These are phyloP conservation scores for Pythium apleroticum DNA, from an alignment of 352 stramenopile species.

Conservation along the genomic window DNA sequence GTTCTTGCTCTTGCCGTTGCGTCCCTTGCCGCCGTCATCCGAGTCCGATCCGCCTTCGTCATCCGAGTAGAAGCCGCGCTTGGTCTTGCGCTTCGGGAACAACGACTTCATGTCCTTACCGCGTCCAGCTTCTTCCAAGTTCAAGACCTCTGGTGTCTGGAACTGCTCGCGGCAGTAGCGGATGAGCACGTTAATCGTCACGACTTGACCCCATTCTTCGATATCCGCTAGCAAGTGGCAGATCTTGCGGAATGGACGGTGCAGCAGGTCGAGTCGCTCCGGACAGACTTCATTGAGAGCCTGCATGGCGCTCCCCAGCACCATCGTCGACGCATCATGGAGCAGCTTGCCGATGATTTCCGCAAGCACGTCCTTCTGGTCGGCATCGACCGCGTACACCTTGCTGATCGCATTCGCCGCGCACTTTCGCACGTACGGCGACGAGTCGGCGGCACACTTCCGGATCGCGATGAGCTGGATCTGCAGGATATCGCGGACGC, in stretches of 20 bases:
- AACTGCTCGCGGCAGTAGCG: slow-evolving; percentile 97
- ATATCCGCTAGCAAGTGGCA: slow-evolving; percentile 98
- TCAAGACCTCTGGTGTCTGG: slow-evolving; percentile 71
- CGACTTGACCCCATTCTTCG: slow-evolving; percentile 98
- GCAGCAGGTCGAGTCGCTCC: slow-evolving; percentile 93
- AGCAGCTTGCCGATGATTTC: slow-evolving; percentile 95
- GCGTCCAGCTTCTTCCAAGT: slow-evolving; percentile 27
- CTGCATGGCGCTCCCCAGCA: slow-evolving; percentile 94
- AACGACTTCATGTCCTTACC: slow-evolving; percentile 50
- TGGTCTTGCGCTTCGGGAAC: slow-evolving; percentile 71
- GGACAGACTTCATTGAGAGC: slow-evolving; percentile 97
- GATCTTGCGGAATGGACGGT: slow-evolving; percentile 95
- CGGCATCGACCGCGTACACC: slow-evolving; percentile 87
- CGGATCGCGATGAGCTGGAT: slow-evolving; percentile 98
- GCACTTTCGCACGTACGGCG: slow-evolving; percentile 97
- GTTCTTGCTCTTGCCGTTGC: slow-evolving; percentile 21
- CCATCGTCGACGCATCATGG: slow-evolving; percentile 95
- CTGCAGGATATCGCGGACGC: slow-evolving; percentile 98
- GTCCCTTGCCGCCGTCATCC: slow-evolving; percentile 40
- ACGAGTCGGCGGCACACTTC: slow-evolving; percentile 90
- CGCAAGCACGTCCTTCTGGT: slow-evolving; percentile 89
- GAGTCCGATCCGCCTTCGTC: slow-evolving; percentile 92
- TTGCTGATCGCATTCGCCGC: slow-evolving; percentile 96
- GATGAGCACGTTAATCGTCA: slow-evolving; percentile 92
- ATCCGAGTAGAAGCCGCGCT: slow-evolving; percentile 96